phyloP scores from a whole-genome alignment of 768 basidiomycete species.

The Tricholomella constricta region DNA sequence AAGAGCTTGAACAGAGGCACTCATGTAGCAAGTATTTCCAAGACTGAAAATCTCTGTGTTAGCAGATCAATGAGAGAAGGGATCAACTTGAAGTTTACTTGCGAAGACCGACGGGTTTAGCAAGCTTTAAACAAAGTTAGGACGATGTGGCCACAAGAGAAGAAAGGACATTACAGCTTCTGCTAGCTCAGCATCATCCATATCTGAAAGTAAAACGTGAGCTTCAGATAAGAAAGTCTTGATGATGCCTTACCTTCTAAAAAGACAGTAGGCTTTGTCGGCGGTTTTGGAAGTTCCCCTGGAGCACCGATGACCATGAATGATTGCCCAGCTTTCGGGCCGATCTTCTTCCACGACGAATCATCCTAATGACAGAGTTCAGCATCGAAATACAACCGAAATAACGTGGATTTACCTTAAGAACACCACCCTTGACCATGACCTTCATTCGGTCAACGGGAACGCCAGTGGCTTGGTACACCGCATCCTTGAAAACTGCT shows the following conservation, averaged over 20 bases:
- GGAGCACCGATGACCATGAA: slow-evolving; percentile 95
- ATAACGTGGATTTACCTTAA: slow-evolving; percentile 62
- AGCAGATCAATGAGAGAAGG: background rate
- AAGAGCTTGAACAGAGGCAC: slow-evolving; percentile 91
- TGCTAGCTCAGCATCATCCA: slow-evolving; percentile 81
- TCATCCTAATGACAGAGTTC: slow-evolving; percentile 62
- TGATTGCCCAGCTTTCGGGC: slow-evolving; percentile 81
- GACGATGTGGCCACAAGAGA: background rate
- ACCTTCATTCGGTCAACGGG: slow-evolving; percentile 95
- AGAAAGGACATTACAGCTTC: slow-evolving; percentile 59
- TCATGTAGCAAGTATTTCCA: slow-evolving; percentile 99
- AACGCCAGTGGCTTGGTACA: slow-evolving; percentile 83
- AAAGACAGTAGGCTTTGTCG: slow-evolving; percentile 76
- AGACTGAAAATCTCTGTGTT: slow-evolving; percentile 40
- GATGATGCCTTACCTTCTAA: slow-evolving; percentile 64
- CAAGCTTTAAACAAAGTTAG: slow-evolving; percentile 48
- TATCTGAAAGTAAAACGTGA: slow-evolving; percentile 49
- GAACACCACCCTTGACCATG: slow-evolving; percentile 89
- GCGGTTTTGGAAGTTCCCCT: slow-evolving; percentile 89
- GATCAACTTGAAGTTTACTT: slow-evolving; percentile 49
- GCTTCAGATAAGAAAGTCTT: background rate
- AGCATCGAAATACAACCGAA: background rate
- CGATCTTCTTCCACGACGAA: slow-evolving; percentile 81
- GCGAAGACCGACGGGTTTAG: slow-evolving; percentile 77
- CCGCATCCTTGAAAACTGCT: slow-evolving; percentile 75